Conservation (phyloP, 2,329 filamentous ascomycete species). For the Aspergillus amoenus region DNA sequence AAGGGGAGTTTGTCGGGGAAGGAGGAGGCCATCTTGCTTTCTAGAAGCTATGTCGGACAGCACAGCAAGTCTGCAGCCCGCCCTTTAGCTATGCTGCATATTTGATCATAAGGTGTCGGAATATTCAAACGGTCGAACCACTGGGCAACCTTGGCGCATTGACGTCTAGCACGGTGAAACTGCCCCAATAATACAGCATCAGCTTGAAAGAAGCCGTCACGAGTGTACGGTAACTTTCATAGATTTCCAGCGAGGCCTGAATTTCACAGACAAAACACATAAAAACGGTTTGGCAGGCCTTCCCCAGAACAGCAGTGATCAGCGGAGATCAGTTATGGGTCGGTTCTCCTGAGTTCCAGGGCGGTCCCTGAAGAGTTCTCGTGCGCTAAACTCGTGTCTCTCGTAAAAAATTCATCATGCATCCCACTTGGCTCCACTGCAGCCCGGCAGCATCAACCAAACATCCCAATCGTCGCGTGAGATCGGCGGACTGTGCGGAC, state of each 20-base stretch:
- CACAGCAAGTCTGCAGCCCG: background rate
- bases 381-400: constrained; percentile 9
- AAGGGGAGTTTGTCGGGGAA: constrained; percentile 9
- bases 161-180: background rate
- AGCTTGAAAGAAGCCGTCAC: background rate
- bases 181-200: background rate
- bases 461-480: background rate
- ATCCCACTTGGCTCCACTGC: background rate
- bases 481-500: background rate
- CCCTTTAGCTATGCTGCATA: background rate
- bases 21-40: background rate
- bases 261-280: background rate
- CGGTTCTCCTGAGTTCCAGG: background rate
- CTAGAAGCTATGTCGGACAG: background rate
- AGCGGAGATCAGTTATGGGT: background rate
- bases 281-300: background rate
- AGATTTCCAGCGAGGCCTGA: background rate
- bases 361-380: background rate
- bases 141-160: background rate
- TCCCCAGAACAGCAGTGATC: background rate
- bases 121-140: background rate
- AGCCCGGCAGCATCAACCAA: background rate
- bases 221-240: background rate
- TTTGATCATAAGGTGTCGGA: background rate
- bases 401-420: background rate